Percentiles rank a stretch among this genome's conserved stretches.
phyloP scores from a whole-genome alignment of 2,329 filamentous ascomycete genomes.

The Emericellopsis atlantica region DNA sequence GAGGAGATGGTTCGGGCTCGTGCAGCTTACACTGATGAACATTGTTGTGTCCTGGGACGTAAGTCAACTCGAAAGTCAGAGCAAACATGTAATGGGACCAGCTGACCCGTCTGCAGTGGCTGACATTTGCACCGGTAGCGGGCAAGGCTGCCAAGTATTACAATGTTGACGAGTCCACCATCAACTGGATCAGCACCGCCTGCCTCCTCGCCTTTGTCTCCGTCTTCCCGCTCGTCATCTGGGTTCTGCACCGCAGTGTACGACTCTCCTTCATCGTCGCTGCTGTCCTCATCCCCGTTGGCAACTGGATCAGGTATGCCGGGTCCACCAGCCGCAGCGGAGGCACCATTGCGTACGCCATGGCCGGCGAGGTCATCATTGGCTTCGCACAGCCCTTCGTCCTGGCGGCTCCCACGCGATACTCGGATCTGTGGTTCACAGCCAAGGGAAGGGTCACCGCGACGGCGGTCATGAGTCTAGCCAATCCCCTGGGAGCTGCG shows the following conservation, averaged over 20 bases:
- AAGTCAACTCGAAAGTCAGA: slow-evolving; percentile 26
- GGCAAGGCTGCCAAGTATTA: slow-evolving; percentile 66
- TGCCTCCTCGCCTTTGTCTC: slow-evolving; percentile 78
- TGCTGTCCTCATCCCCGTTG: slow-evolving; percentile 60
- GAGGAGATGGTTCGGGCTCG: slow-evolving; percentile 77
- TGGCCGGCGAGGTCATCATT: slow-evolving; percentile 86
- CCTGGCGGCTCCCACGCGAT: slow-evolving; percentile 75
- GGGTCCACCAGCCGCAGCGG: slow-evolving; percentile 42
- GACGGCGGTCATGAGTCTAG: slow-evolving; percentile 72
- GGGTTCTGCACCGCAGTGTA: slow-evolving; percentile 67
- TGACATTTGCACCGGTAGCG: slow-evolving; percentile 80
- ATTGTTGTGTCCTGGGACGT: slow-evolving; percentile 93
- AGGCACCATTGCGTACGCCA: slow-evolving; percentile 61
- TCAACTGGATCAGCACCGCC: slow-evolving; percentile 88
- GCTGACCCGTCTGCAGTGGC: slow-evolving; percentile 47
- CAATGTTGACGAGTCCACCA: slow-evolving; percentile 54
- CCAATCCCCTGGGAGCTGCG: slow-evolving; percentile 83
- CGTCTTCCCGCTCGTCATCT: slow-evolving; percentile 61
- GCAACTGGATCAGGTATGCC: slow-evolving; percentile 86
- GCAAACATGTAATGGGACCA: background rate
- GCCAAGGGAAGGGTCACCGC: slow-evolving; percentile 72
- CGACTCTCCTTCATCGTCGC: slow-evolving; percentile 64
- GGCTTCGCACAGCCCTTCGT: slow-evolving; percentile 89
- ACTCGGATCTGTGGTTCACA: slow-evolving; percentile 92
- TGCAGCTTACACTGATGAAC: slow-evolving; percentile 77